Conservation (phyloP, 2,329 filamentous ascomycete species). For the Cercospora sojina region DNA sequence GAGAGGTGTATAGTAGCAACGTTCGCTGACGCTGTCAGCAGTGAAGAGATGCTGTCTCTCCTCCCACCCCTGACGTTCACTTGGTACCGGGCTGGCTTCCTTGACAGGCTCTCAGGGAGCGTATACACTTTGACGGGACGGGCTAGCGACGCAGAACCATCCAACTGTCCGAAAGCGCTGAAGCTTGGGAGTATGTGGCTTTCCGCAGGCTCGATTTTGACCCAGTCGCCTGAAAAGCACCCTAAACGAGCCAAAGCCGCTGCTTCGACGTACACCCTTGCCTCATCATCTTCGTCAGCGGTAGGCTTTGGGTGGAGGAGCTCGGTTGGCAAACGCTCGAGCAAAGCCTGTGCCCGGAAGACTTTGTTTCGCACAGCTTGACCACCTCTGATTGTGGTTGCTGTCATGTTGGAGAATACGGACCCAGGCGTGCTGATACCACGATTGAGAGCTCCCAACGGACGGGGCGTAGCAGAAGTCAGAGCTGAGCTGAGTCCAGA, state of each 20-base stretch:
- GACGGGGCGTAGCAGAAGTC: conserved; percentile 77
- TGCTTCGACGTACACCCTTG: conserved; percentile 87
- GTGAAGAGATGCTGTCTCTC: conserved; percentile 56
- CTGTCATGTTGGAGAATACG: conserved; percentile 83
- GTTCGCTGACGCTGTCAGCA: conserved; percentile 48
- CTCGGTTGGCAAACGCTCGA: conserved; percentile 70
- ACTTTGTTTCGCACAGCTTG: conserved; percentile 68
- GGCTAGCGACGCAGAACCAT: conserved; percentile 68
- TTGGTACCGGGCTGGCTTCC: conserved; percentile 55
- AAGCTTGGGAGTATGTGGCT: conserved; percentile 69
- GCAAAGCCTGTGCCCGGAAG: conserved; percentile 78
- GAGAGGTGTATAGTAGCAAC: conserved; percentile 73
- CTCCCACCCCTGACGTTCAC: conserved; percentile 52
- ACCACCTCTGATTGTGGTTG: conserved; percentile 74
- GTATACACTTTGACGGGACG: conserved; percentile 86
- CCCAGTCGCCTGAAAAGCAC: conserved; percentile 98
- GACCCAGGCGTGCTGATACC: conserved; percentile 81
- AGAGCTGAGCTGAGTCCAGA: conserved; percentile 78
- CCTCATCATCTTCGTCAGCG: conserved; percentile 81
- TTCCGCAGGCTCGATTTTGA: conserved; percentile 73
- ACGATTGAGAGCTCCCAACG: conserved; percentile 63
- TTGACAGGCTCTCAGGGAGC: conserved; percentile 69
- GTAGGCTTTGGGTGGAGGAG: conserved; percentile 80
- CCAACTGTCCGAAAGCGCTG: conserved; percentile 66
- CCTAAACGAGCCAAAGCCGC: conserved; percentile 82